Conservation (phyloP, 2,329 filamentous ascomycete species). For the Beauveria rudraprayagi region DNA sequence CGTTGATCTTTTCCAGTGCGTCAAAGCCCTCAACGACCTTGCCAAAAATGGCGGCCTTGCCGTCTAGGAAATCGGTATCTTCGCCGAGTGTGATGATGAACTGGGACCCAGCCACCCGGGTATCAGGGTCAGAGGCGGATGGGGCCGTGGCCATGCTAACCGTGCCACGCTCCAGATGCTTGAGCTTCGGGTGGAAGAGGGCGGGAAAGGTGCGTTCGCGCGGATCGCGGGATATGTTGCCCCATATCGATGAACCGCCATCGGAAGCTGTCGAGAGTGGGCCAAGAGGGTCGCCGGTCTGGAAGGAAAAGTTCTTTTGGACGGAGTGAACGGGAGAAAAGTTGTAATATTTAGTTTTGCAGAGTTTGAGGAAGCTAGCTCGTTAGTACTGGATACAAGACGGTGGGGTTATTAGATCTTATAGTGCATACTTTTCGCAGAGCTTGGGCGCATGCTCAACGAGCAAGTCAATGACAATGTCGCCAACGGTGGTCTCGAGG, state of each 20-base stretch:
- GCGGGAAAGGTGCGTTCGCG: slow-evolving; percentile 71
- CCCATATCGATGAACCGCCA: slow-evolving; percentile 92
- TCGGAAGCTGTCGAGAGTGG: slow-evolving; percentile 78
- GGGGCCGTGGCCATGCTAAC: slow-evolving; percentile 96
- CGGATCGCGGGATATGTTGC: slow-evolving; percentile 58
- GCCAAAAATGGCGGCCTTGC: slow-evolving; percentile 90
- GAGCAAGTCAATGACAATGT: slow-evolving; percentile 89
- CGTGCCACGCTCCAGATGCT: slow-evolving; percentile 81
- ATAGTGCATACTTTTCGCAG: slow-evolving; percentile 82
- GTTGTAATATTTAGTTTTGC: slow-evolving; percentile 99
- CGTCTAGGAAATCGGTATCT: slow-evolving; percentile 82
- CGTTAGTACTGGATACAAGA: slow-evolving; percentile 25
- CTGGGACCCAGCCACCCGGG: slow-evolving; percentile 77
- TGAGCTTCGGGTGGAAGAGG: slow-evolving; percentile 79
- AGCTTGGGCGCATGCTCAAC: slow-evolving; percentile 83
- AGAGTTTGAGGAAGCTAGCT: slow-evolving; percentile 84
- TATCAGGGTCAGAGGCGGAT: slow-evolving; percentile 66
- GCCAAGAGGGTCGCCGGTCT: slow-evolving; percentile 89
- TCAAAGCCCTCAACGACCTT: slow-evolving; percentile 96
- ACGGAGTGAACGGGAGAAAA: slow-evolving; percentile 87
- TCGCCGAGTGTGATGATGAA: slow-evolving; percentile 90
- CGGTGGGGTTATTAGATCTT: neutral
- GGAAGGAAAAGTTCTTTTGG: slow-evolving; percentile 92
- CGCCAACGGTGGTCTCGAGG: slow-evolving; percentile 84
- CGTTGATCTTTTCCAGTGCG: slow-evolving; percentile 86